Percentiles rank a stretch among this genome's conserved stretches.
Evolutionary conservation across 148 eudicot species (phyloP).

Genomic region (Rhododendron simsii): DNA sequence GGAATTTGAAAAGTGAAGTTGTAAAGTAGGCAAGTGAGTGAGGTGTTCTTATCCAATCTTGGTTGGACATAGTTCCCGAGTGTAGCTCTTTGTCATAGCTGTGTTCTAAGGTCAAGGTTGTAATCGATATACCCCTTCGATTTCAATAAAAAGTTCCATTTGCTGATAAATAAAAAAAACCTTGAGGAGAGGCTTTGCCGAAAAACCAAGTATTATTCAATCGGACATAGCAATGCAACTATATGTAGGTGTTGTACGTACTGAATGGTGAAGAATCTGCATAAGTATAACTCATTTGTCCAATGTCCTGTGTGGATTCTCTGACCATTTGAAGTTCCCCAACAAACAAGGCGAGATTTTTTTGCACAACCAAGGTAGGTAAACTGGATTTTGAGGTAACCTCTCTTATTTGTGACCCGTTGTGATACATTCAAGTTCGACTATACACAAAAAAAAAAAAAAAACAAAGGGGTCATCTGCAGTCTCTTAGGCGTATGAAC

Average conservation of each 20-base stretch:
- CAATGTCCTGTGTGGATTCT: background rate
- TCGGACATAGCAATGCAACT: background rate
- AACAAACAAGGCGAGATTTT: background rate
- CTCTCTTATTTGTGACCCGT: conserved; percentile 6
- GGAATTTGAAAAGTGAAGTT: too few relatives aligned
- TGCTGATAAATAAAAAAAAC: too few relatives aligned
- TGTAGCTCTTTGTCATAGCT: too few relatives aligned
- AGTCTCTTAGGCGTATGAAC: background rate
- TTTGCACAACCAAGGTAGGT: background rate
- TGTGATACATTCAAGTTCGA: background rate
- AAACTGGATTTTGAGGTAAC: background rate
- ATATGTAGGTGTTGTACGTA: background rate
- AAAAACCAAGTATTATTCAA: background rate
- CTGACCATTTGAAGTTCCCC: background rate
- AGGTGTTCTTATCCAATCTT: too few relatives aligned
- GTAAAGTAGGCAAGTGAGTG: too few relatives aligned
- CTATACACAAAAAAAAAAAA: background rate
- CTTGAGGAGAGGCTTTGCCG: background rate
- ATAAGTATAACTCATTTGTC: background rate
- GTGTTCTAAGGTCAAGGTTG: too few relatives aligned
- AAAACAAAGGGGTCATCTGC: background rate
- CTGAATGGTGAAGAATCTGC: background rate
- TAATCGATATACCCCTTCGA: too few relatives aligned
- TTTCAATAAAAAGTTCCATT: too few relatives aligned
- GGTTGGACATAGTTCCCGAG: too few relatives aligned